Conservation (phyloP, 306 rosid species). For the Sphenostylis stenocarpa region DNA sequence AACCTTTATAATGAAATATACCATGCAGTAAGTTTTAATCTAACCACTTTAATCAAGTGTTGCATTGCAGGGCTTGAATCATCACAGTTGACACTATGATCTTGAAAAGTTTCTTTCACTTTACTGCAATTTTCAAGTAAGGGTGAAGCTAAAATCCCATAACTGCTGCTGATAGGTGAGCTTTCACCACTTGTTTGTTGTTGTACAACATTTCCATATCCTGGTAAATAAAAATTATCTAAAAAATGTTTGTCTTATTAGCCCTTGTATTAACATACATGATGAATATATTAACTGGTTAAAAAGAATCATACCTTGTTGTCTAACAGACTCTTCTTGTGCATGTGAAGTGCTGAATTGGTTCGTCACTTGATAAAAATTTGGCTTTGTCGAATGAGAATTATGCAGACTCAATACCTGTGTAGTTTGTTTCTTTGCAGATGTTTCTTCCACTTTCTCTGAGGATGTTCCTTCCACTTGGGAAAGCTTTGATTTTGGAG, state of each 20-base stretch:
- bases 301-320: background rate
- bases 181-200: background rate
- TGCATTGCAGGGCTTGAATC: slow-evolving; percentile 31
- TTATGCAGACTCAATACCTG: too few species aligned
- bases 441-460: background rate
- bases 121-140: background rate
- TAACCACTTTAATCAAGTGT: slow-evolving; percentile 29
- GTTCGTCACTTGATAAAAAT: background rate
- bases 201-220: background rate
- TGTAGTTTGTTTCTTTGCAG: background rate
- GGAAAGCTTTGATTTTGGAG: background rate
- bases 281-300: background rate
- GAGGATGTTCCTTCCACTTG: background rate
- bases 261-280: background rate
- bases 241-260: background rate
- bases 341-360: background rate
- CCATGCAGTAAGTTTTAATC: background rate
- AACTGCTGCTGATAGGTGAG: background rate
- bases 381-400: background rate
- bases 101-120: background rate
- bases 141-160: background rate
- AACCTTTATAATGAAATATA: background rate
- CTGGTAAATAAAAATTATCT: background rate
- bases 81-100: background rate
- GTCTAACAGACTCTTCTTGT: background rate